Evolutionary conservation across 2,329 filamentous ascomycete species (phyloP).

Genomic region (Lecanicillium sp.): DNA sequence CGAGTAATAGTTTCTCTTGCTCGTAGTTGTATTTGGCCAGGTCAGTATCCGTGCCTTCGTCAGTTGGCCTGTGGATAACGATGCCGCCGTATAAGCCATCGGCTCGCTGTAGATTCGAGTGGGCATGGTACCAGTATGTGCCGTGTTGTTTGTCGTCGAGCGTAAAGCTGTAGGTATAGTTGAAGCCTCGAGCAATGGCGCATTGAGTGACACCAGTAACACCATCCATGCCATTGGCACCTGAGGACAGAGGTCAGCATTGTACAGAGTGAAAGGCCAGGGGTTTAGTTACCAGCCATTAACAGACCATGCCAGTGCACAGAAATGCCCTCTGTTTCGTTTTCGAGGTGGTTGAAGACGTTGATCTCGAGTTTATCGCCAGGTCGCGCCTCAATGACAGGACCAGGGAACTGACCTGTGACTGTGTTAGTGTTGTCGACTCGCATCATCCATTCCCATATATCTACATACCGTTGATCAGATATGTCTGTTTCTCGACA

Average conservation of each 20-base stretch:
- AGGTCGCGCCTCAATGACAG: constrained; percentile 37
- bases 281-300: constrained; percentile 53
- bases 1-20: constrained; percentile 10
- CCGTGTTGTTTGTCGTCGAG: constrained; percentile 11
- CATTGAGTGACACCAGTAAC: constrained; percentile 45
- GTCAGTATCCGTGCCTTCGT: background rate
- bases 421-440: constrained; percentile 19
- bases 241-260: background rate
- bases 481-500: constrained; percentile 41
- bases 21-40: constrained; percentile 8
- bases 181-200: constrained; percentile 44
- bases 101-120: constrained; percentile 15
- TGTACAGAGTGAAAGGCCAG: background rate
- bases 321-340: constrained; percentile 36
- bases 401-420: constrained; percentile 38
- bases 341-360: constrained; percentile 33
- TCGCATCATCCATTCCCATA: background rate
- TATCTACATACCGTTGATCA: constrained; percentile 38
- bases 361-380: constrained; percentile 37
- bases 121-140: constrained; percentile 25
- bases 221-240: constrained; percentile 57
- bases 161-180: constrained; percentile 42
- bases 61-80: constrained; percentile 13
- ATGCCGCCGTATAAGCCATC: constrained; percentile 16
- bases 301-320: constrained; percentile 66